phyloP scores from a whole-genome alignment of 2,329 filamentous ascomycete genomes.

The Aspergillus ibericus region DNA sequence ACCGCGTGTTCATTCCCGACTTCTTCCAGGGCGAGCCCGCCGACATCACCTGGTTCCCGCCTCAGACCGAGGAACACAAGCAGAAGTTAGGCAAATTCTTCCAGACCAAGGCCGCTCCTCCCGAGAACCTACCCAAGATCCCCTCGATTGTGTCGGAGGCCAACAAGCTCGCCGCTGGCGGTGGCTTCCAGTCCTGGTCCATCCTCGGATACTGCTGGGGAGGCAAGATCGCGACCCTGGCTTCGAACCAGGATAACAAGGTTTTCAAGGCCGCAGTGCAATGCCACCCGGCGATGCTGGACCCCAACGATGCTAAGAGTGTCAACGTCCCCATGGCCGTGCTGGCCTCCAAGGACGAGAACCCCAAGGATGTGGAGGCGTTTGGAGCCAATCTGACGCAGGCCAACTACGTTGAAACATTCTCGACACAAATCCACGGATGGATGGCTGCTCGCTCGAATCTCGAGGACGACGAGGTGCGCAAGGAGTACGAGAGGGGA shows the following conservation, averaged over 20 bases:
- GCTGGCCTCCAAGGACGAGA: conserved; percentile 59
- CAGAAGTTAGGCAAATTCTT: conserved; percentile 62
- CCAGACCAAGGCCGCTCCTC: conserved; percentile 56
- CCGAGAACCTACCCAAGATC: conserved; percentile 57
- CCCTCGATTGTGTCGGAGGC: conserved; percentile 57
- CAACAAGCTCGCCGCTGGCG: conserved; percentile 45
- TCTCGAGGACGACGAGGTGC: conserved; percentile 40
- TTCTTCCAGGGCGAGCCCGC: conserved; percentile 78
- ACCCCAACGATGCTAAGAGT: conserved; percentile 56
- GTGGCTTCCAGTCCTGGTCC: conserved; percentile 55
- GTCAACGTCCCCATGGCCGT: conserved; percentile 59
- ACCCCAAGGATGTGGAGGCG: conserved; percentile 47
- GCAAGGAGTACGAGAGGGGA: conserved; percentile 46
- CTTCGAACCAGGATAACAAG: conserved; percentile 50
- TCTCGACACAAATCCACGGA: conserved; percentile 45
- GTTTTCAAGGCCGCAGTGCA: conserved; percentile 59
- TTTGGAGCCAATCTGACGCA: conserved; percentile 42
- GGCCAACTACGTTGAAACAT: conserved; percentile 47
- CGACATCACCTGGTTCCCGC: conserved; percentile 61
- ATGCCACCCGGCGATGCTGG: conserved; percentile 62
- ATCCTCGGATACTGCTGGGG: conserved; percentile 64
- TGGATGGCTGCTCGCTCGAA: conserved; percentile 49
- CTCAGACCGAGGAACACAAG: conserved; percentile 60
- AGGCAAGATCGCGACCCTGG: conserved; percentile 57
- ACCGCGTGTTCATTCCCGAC: conserved; percentile 88